phyloP scores from a whole-genome alignment of 1,139 yeast species.

The Taphrina deformans region DNA sequence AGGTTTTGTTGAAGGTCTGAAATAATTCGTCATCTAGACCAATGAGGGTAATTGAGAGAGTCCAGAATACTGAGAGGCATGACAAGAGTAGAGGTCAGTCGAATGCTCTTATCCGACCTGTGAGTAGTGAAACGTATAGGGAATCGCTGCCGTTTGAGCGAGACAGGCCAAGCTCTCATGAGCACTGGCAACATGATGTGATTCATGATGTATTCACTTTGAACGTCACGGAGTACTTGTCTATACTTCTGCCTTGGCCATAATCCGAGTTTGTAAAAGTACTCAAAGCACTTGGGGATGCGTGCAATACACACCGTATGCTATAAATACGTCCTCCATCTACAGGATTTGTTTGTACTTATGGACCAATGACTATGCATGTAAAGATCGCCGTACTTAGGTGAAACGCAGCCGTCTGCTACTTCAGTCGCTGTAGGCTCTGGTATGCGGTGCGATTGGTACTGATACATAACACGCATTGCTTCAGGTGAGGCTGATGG shows the following conservation, averaged over 20 bases:
- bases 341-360: background rate
- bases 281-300: too few species aligned
- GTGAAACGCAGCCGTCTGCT: too few species aligned
- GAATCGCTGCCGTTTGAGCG: background rate
- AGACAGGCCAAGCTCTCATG: background rate
- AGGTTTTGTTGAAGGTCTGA: background rate
- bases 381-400: too few species aligned
- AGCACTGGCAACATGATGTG: background rate
- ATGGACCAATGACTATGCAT: background rate
- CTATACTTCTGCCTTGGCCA: too few species aligned
- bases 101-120: background rate
- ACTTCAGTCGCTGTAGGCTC: background rate
- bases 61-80: background rate
- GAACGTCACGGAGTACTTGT: too few species aligned
- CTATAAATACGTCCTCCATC: too few species aligned
- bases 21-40: background rate
- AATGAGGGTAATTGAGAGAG: background rate
- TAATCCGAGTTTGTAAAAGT: too few species aligned
- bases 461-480: background rate
- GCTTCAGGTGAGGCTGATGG: too few species aligned
- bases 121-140: background rate
- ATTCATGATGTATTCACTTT: too few species aligned
- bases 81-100: background rate
- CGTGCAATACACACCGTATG: too few species aligned
- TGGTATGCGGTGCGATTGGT: background rate